Evolutionary conservation across 164 flowering plant genomes (phyloP).

Genomic region (Pachysandra terminalis): DNA sequence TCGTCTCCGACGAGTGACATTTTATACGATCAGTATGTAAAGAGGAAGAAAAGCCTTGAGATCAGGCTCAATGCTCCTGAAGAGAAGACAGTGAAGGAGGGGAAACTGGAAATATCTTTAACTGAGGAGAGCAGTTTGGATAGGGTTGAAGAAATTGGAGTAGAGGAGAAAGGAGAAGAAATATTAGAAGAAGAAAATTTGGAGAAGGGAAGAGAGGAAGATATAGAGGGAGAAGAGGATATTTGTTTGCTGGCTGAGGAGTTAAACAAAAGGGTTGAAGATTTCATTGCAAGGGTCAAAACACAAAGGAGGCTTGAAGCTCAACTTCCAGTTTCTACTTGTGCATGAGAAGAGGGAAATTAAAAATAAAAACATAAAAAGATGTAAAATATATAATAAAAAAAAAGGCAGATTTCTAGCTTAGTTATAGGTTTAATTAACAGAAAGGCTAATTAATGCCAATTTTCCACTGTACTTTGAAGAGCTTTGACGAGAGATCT

Average conservation of each 20-base stretch:
- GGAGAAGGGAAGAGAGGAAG: too few relatives aligned
- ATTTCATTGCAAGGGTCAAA: conserved; percentile 64
- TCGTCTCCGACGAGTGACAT: neutral
- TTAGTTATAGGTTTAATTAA: neutral
- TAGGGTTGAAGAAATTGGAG: too few relatives aligned
- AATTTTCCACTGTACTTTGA: neutral
- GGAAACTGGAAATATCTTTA: conserved; percentile 4
- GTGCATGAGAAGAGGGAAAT: conserved; percentile 7
- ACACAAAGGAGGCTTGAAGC: conserved; percentile 58
- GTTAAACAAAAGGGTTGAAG: conserved; percentile 60
- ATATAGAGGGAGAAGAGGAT: conserved; percentile 25
- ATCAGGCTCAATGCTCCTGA: neutral
- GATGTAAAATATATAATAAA: too few relatives aligned
- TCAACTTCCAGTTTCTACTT: conserved; percentile 10
- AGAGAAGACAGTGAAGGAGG: conserved; percentile 3
- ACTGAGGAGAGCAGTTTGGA: too few relatives aligned
- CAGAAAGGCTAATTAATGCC: neutral
- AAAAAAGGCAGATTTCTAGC: neutral
- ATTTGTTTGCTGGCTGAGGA: conserved; percentile 35
- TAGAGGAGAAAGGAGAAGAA: too few relatives aligned
- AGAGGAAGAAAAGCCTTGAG: conserved; percentile 4
- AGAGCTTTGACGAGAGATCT: neutral
- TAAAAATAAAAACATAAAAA: neutral
- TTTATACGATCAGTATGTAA: conserved; percentile 19
- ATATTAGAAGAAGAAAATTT: too few relatives aligned